phyloP scores from a whole-genome alignment of 2,329 filamentous ascomycete genomes.

The Fusarium buxicola region DNA sequence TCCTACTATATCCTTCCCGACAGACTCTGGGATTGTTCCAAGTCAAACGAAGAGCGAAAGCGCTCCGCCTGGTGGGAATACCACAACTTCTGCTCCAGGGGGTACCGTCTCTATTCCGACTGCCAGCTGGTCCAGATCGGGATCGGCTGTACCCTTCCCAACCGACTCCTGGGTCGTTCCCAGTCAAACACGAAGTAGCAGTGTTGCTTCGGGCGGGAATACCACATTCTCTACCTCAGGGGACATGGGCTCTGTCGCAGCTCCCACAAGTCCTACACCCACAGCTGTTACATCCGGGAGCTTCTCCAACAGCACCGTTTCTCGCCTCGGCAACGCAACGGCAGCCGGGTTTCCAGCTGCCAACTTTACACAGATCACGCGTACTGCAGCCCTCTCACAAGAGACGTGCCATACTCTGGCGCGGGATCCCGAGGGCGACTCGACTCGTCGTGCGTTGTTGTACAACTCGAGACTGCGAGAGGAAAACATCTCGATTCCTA shows the following conservation, averaged over 20 bases:
- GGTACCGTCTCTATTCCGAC: conserved; percentile 18
- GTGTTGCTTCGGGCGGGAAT: neutral
- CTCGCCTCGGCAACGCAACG: conserved; percentile 23
- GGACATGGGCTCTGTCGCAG: conserved; percentile 22
- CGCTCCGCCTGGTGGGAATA: neutral
- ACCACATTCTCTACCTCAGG: conserved; percentile 1
- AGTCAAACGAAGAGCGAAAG: neutral
- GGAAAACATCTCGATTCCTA: conserved; percentile 48
- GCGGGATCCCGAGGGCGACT: conserved; percentile 35
- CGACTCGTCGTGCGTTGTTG: conserved; percentile 45
- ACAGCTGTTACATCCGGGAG: conserved; percentile 5
- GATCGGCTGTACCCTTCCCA: conserved; percentile 2
- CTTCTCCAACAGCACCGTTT: conserved; percentile 16
- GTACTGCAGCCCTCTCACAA: conserved; percentile 42
- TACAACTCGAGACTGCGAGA: conserved; percentile 48
- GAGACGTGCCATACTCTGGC: conserved; percentile 50
- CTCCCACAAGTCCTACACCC: conserved; percentile 24
- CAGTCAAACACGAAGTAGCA: conserved; percentile 5
- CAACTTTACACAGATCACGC: conserved; percentile 51
- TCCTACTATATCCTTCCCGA: neutral
- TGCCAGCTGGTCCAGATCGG: conserved; percentile 17
- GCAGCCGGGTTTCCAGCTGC: conserved; percentile 43
- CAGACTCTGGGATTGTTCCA: neutral
- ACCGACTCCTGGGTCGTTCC: conserved; percentile 2
- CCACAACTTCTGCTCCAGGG: conserved; percentile 16